Conservation (phyloP, 2,329 filamentous ascomycete genomes). For the Alternaria ethzedia region DNA sequence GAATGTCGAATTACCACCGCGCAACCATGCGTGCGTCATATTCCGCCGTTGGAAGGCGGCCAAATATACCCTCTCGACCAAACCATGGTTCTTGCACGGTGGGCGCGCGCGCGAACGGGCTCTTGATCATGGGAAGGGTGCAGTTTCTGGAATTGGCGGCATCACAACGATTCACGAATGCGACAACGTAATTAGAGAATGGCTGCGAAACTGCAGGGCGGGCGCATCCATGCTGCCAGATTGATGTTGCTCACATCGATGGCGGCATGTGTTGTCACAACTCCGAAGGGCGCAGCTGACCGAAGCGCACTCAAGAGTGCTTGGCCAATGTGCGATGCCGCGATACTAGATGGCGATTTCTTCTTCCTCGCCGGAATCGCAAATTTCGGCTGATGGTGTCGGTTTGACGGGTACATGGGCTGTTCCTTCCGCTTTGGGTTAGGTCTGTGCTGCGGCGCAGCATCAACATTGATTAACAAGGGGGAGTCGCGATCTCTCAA, state of each 20-base stretch:
- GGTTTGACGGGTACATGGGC: neutral
- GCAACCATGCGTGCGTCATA: neutral
- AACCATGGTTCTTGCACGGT: neutral
- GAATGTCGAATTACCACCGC: neutral
- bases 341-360: neutral
- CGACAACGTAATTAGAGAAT: fast-evolving
- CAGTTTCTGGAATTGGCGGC: fast-evolving
- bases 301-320: neutral
- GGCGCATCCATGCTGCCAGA: neutral
- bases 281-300: neutral
- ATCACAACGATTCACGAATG: neutral
- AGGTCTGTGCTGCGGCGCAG: neutral
- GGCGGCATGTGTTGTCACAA: neutral
- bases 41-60: neutral
- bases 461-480: neutral
- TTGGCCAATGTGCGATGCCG: neutral
- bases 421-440: neutral
- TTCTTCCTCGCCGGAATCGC: neutral
- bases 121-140: fast-evolving
- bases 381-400: neutral
- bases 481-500: neutral
- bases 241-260: neutral
- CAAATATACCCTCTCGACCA: neutral
- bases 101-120: too few relatives aligned
- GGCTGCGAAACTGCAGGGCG: neutral